Evolutionary conservation across 2,329 filamentous ascomycete genomes (phyloP).

Genomic region (Diplodia mutila): DNA sequence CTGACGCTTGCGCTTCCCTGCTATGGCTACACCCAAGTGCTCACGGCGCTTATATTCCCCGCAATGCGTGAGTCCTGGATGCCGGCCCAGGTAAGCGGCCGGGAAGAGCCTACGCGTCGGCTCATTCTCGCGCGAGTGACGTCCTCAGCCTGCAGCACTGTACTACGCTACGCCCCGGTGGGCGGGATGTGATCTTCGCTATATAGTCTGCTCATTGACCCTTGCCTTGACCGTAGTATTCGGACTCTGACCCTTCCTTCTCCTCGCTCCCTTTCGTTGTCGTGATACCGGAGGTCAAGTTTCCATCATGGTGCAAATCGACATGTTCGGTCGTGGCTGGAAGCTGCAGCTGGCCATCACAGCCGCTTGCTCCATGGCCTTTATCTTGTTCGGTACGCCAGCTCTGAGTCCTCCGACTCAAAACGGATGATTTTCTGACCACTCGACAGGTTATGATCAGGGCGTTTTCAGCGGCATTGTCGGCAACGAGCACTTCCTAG

Average conservation of each 20-base stretch:
- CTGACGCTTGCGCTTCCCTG: conserved; percentile 8
- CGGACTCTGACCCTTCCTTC: not conserved
- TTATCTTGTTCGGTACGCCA: conserved; percentile 23
- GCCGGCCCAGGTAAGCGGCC: not conserved
- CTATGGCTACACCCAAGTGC: not conserved
- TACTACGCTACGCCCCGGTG: not conserved
- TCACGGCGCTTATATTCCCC: conserved; percentile 14
- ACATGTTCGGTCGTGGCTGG: conserved; percentile 24
- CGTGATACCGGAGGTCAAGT: not conserved
- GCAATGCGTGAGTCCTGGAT: not conserved
- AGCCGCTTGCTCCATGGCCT: conserved; percentile 22
- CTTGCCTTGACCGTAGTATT: not conserved
- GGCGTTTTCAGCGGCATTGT: conserved; percentile 49
- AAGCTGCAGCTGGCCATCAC: conserved; percentile 26
- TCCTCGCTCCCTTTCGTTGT: not conserved
- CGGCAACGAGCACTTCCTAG: conserved; percentile 40
- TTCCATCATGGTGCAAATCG: conserved; percentile 14
- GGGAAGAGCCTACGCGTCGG: conserved; percentile 2
- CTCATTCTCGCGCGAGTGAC: conserved; percentile 1
- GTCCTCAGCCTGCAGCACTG: not conserved
- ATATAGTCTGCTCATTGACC: conserved; percentile 5
- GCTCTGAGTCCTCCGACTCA: too few relatives aligned
- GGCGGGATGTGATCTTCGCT: not conserved
- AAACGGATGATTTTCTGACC: not conserved
- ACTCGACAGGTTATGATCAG: conserved; percentile 27